A percentile compares a stretch with the other conserved stretches of the same genome.
Conservation (phyloP, 2,329 filamentous ascomycete species). For the Stachybotrys chlorohalonatus region DNA sequence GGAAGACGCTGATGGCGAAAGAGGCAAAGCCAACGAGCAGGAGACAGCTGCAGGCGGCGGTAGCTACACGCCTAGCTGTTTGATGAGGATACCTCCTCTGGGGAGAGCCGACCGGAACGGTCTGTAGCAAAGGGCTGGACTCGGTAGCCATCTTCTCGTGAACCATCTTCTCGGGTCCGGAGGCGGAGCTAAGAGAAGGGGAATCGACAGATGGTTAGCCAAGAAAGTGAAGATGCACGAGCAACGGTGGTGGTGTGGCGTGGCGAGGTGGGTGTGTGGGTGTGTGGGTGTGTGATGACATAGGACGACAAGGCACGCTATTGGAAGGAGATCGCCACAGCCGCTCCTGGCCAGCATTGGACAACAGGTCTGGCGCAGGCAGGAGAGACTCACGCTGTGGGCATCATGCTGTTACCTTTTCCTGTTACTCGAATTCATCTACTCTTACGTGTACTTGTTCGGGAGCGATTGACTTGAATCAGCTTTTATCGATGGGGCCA, state of each 20-base stretch:
- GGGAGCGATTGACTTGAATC: no score
- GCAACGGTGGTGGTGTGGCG: not conserved
- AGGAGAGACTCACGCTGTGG: no score
- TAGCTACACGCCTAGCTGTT: slow-evolving; percentile 57
- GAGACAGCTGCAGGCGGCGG: slow-evolving; percentile 47
- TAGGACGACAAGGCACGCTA: not conserved
- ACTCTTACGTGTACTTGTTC: no score
- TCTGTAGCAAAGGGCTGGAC: slow-evolving; percentile 58
- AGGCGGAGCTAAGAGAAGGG: not conserved
- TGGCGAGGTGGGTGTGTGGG: not conserved
- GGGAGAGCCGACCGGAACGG: slow-evolving; percentile 45
- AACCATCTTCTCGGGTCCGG: not conserved
- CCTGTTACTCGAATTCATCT: no score
- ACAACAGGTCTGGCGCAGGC: no score
- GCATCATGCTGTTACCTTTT: no score
- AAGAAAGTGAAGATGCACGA: not conserved
- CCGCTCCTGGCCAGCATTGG: no score
- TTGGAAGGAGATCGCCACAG: no score
- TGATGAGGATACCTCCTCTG: slow-evolving; percentile 49
- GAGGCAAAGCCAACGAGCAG: slow-evolving; percentile 40
- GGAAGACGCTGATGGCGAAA: slow-evolving; percentile 38
- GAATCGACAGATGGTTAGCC: not conserved
- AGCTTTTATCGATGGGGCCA: no score
- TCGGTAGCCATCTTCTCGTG: slow-evolving; percentile 35
- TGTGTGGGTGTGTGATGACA: not conserved